Evolutionary conservation across 257 asterid species (phyloP).

Genomic region (Paulownia fortunei): DNA sequence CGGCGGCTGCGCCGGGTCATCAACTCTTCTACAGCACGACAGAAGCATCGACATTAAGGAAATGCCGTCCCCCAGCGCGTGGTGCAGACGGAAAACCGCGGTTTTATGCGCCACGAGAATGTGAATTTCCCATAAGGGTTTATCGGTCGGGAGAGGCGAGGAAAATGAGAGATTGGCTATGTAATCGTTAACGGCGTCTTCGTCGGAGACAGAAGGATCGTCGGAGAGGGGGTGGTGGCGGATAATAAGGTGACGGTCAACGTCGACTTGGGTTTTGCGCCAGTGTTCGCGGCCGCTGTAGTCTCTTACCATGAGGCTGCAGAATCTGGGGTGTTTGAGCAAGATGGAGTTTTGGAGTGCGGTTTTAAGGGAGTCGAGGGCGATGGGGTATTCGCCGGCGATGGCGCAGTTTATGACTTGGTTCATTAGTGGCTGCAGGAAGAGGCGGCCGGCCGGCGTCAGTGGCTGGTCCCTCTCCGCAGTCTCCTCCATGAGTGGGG

Average conservation of each 20-base stretch:
- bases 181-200: constrained; percentile 67
- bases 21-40: constrained; percentile 57
- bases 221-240: constrained; percentile 37
- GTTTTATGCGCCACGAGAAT: constrained; percentile 61
- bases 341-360: constrained; percentile 48
- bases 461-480: constrained; percentile 59
- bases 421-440: constrained; percentile 52
- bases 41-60: constrained; percentile 70
- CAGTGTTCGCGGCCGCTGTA: constrained; percentile 63
- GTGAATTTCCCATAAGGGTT: constrained; percentile 85
- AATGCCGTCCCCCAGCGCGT: constrained; percentile 85
- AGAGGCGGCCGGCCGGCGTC: constrained; percentile 76
- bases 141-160: constrained; percentile 58
- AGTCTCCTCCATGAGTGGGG: constrained; percentile 1
- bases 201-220: constrained; percentile 43
- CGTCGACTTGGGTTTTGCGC: constrained; percentile 59
- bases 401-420: constrained; percentile 61
- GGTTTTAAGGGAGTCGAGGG: constrained; percentile 48
- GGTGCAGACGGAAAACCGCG: constrained; percentile 68
- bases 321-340: constrained; percentile 69
- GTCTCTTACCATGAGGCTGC: constrained; percentile 71
- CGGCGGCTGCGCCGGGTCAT: constrained; percentile 53
- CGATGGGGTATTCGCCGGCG: constrained; percentile 42
- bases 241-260: constrained; percentile 64
- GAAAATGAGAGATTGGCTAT: constrained; percentile 58